Evolutionary conservation across 257 asterid species (phyloP).

Genomic region (Scutellaria galericulata): DNA sequence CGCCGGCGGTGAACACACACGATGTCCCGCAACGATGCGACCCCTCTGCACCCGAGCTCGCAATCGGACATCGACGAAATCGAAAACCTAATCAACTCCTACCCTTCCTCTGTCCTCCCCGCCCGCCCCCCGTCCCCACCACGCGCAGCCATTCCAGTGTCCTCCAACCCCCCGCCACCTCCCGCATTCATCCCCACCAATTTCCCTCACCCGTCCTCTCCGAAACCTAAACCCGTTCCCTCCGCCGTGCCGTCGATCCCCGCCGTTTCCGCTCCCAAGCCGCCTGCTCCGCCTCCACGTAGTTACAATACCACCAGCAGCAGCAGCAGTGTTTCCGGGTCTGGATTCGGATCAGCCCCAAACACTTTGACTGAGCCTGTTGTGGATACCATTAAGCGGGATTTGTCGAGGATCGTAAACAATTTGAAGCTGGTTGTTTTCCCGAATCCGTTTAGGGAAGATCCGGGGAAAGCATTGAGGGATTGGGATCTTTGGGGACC

Average conservation of each 20-base stretch:
- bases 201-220: slow-evolving; percentile 39
- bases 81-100: slow-evolving; percentile 72
- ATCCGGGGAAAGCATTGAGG: slow-evolving; percentile 82
- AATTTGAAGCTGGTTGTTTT: slow-evolving; percentile 86
- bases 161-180: slow-evolving; percentile 47
- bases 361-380: slow-evolving; percentile 89
- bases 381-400: slow-evolving; percentile 81
- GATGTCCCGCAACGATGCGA: slow-evolving; percentile 59
- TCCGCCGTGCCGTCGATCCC: slow-evolving; percentile 26
- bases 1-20: not conserved
- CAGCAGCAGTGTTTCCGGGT: slow-evolving; percentile 20
- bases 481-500: slow-evolving; percentile 97
- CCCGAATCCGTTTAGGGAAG: slow-evolving; percentile 80
- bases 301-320: slow-evolving; percentile 33
- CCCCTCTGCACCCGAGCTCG: slow-evolving; percentile 63
- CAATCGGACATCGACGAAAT: slow-evolving; percentile 93
- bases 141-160: slow-evolving; percentile 68
- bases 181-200: slow-evolving; percentile 54
- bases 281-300: slow-evolving; percentile 41
- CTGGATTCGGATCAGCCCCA: slow-evolving; percentile 59
- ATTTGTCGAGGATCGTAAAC: slow-evolving; percentile 66
- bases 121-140: slow-evolving; percentile 72
- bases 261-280: slow-evolving; percentile 35
- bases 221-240: slow-evolving; percentile 34
- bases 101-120: slow-evolving; percentile 64